These are phyloP conservation scores for Grammothele lineata DNA, from an alignment of 768 basidiomycete genomes.

Conservation along the genomic window DNA sequence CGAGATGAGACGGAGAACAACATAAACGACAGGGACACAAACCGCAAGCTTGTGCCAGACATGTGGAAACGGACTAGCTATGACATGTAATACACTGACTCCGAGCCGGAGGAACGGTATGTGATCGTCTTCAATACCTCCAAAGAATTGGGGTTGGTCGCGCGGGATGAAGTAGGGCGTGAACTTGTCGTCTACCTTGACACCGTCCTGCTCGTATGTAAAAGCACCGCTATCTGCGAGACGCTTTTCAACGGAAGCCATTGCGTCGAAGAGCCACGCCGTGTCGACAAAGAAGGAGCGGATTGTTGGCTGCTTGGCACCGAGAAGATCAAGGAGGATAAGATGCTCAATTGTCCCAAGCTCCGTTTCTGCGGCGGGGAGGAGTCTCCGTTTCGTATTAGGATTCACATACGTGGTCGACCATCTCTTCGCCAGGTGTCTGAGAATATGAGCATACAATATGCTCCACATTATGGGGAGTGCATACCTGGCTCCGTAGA, in stretches of 20 bases:
- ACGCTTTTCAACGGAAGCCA: slow-evolving; percentile 67
- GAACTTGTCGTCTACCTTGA: slow-evolving; percentile 43
- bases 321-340: slow-evolving; percentile 89
- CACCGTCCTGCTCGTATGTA: slow-evolving; percentile 37
- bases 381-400: slow-evolving; percentile 52
- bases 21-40: slow-evolving; percentile 21
- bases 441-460: slow-evolving; percentile 27
- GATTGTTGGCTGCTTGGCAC: slow-evolving; percentile 69
- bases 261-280: slow-evolving; percentile 86
- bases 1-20: not conserved
- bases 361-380: slow-evolving; percentile 47
- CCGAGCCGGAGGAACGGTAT: slow-evolving; percentile 81
- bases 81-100: slow-evolving; percentile 87
- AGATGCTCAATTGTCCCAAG: slow-evolving; percentile 84
- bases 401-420: slow-evolving; percentile 59
- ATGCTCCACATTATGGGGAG: not conserved
- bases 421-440: slow-evolving; percentile 91
- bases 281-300: slow-evolving; percentile 84
- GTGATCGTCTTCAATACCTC: slow-evolving; percentile 89
- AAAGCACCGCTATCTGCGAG: slow-evolving; percentile 66
- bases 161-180: slow-evolving; percentile 67
- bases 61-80: slow-evolving; percentile 80
- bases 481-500: slow-evolving; percentile 87
- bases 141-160: slow-evolving; percentile 31
- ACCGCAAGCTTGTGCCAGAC: slow-evolving; percentile 87